Evolutionary conservation across 2,329 filamentous ascomycete genomes (phyloP), one percentile per base, ranked within the genome.

Genomic region (Fusarium denticulatum): DNA sequence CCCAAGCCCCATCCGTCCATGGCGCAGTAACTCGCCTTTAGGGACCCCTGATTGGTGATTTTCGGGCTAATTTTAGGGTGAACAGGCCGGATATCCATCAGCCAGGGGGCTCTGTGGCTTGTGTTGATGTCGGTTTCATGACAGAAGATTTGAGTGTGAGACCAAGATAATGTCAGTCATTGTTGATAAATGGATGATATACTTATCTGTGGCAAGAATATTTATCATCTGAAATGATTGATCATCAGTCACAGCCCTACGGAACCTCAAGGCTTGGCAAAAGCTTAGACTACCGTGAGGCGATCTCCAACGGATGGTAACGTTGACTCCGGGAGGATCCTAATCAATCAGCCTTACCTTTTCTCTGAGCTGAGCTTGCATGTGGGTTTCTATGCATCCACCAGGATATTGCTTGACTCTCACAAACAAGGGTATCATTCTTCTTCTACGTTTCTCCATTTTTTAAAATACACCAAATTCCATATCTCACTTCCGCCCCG

Each of bases 391-490:
- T 3, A 22, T 36, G 40, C 22, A 24, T 26, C 26, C 15, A 24
- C 53, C 18, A 49, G 32, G 47, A 68, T 47, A 28, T 11, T 40
- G 37, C 30, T 24, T 52, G 22, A 46, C 36, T 28, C 24, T n/a
- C 57, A 45, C 43, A 39, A 60, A 53, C 43, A 50, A 59, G 71
- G 71, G 71, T 73, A 73, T 73, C 71, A 73, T 67, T 71, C 52
- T 67, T 67, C 52, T 61, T 61, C n/a, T 68, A 39, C 36, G 26
- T 59, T 64, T 55, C 50, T 55, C 45, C 34, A n/a, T 53, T 52
- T 68, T 64, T 55, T 66, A 16, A 16, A 46, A 50, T 47, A 56
- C 55, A 56, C 16, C 50, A 32, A 43, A 57, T 53, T 7, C 47
- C 46, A 67, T 32, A 64, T 71, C 60, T 60, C 61, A 30, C 28